Evolutionary conservation across 2,329 filamentous ascomycete species (phyloP), one percentile per base, ranked within the genome.

Genomic region (Talaromyces sp.): DNA sequence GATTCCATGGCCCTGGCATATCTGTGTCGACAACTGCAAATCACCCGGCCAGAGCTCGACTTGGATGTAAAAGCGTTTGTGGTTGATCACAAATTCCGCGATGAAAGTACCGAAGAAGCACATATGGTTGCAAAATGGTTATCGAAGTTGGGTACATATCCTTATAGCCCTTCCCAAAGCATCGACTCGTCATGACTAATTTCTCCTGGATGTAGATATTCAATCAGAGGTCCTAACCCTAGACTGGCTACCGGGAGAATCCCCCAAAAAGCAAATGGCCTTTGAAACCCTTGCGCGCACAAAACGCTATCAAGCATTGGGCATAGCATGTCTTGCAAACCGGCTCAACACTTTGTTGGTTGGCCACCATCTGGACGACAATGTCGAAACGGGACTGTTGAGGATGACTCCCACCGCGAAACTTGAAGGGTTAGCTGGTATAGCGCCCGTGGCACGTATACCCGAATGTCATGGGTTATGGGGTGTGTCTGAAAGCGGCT

Each of bases 1-100:
- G 95, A 99, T 77, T 98, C 94, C n/a, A 99, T 98, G 93, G 94
- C 94, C 31, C 82, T 99, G 67, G 92, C 93, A 64, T 88, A 83
- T 67, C 84, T 98, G 40, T 91, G 91, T 74, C 84, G 82, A 58
- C 77, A 81, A 54, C 68, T 79, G 66, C 73, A 77, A 71, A 85
- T 64, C 36, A 66, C 70, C 5, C 69, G 65, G 27, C 64, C 70
- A 17, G 61, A 69, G 43, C 69, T 69, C 13, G 65, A 66, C 60
- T 51, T 76, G 36, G 54, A 74, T 15, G 79, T 85, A 22, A 82
- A 81, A 53, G 86, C 82, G 0, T 86, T 88, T 70, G 84, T 89
- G 40, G 84, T 89, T 13, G 86, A 89, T 69, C 87, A 89, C 71
- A 80, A 81, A 67, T 79, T 83, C n/a, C 81, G 87, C n/a, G 68